Conservation (phyloP, 108 stramenopile genomes). For the Schizochytrium sp. region DNA sequence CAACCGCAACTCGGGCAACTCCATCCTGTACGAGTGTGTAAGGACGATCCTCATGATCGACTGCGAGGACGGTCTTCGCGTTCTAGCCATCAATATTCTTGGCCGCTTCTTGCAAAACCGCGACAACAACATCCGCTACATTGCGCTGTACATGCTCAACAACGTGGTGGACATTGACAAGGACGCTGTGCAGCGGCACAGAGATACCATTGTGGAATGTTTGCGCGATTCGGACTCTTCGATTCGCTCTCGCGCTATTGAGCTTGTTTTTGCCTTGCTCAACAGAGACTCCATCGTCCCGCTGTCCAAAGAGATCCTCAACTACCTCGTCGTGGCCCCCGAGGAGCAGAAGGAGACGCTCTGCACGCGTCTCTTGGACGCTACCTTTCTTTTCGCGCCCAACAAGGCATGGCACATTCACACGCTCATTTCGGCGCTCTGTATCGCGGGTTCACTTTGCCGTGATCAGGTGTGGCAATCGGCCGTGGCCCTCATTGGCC, state of each 20-base stretch:
- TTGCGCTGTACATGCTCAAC: constrained; percentile 84
- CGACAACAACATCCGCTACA: constrained; percentile 99
- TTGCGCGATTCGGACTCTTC: constrained; percentile 96
- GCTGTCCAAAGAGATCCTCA: constrained; percentile 86
- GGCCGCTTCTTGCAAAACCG: constrained; percentile 93
- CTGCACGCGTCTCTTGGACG: constrained; percentile 69
- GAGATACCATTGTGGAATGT: constrained; percentile 85
- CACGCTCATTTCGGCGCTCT: constrained; percentile 86
- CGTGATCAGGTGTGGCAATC: constrained; percentile 51
- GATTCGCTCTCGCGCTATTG: constrained; percentile 94
- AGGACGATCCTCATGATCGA: constrained; percentile 81
- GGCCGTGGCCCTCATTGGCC: neutral
- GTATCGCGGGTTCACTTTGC: constrained; percentile 83
- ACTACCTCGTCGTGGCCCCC: constrained; percentile 90
- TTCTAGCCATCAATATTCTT: constrained; percentile 95
- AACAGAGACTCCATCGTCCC: constrained; percentile 74
- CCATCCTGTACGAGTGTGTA: constrained; percentile 97
- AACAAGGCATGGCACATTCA: constrained; percentile 70
- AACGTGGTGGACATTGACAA: constrained; percentile 36
- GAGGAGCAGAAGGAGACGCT: constrained; percentile 80
- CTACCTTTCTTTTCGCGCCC: constrained; percentile 84
- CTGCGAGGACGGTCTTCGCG: constrained; percentile 81
- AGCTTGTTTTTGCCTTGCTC: constrained; percentile 90
- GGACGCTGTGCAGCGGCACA: constrained; percentile 8
- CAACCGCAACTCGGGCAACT: constrained; percentile 93